Evolutionary conservation across 495 filamentous ascomycete species (phyloP).

Genomic region (Sphaerosporella brunnea): DNA sequence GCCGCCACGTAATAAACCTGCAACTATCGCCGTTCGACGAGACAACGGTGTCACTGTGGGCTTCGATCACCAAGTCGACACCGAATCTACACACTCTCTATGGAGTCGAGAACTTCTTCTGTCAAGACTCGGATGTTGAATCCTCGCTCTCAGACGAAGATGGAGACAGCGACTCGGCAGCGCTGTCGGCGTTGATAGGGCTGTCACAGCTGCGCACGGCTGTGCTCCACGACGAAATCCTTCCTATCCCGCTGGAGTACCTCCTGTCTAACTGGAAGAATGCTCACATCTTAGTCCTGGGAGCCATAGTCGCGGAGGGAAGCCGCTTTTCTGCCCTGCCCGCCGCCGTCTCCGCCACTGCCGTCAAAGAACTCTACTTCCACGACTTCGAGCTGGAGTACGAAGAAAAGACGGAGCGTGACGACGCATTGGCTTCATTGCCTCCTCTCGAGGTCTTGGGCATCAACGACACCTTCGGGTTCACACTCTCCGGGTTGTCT

Average conservation of each 20-base stretch:
- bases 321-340: not conserved
- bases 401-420: not conserved
- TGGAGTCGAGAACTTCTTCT: constrained; percentile 6
- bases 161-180: not conserved
- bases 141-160: too few relatives aligned
- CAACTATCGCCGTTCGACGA: not conserved
- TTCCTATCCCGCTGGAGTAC: not conserved
- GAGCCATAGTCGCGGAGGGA: not conserved
- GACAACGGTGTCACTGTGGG: not conserved
- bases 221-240: constrained; percentile 1
- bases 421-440: not conserved
- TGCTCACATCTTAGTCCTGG: constrained; percentile 1
- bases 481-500: not conserved
- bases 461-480: not conserved
- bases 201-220: not conserved
- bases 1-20: not conserved
- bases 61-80: not conserved
- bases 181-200: not conserved
- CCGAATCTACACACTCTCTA: not conserved
- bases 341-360: not conserved
- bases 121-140: not conserved
- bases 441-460: not conserved
- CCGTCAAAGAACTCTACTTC: not conserved
- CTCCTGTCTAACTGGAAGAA: not conserved
- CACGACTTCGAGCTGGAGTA: constrained; percentile 7